A percentile compares a stretch with the other conserved stretches of the same genome.
Conservation (phyloP, 768 basidiomycete species). For the Kwoniella heveanensis region DNA sequence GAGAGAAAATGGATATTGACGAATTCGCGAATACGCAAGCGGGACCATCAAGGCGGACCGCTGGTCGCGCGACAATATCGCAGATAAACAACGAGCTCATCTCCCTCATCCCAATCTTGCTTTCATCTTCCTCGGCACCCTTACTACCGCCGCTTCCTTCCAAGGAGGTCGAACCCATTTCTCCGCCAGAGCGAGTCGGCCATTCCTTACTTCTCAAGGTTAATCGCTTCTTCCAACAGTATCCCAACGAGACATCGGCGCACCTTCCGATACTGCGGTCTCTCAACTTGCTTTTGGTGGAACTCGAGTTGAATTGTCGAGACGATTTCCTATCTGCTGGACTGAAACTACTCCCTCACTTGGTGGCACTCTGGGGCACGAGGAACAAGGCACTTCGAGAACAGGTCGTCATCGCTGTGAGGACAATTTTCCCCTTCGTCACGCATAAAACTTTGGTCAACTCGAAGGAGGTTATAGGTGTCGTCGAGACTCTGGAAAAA, state of each 20-base stretch:
- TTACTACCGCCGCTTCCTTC: slow-evolving; percentile 60
- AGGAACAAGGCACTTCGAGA: slow-evolving; percentile 79
- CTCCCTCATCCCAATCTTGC: slow-evolving; percentile 57
- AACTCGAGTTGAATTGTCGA: slow-evolving; percentile 75
- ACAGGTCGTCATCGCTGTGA: slow-evolving; percentile 72
- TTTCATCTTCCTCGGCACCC: slow-evolving; percentile 65
- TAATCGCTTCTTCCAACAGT: slow-evolving; percentile 66
- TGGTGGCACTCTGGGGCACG: slow-evolving; percentile 75
- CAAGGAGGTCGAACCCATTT: slow-evolving; percentile 14
- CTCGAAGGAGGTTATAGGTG: neutral
- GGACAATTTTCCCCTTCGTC: slow-evolving; percentile 72
- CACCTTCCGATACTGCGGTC: slow-evolving; percentile 73
- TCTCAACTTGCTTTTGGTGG: slow-evolving; percentile 69
- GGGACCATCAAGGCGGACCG: slow-evolving; percentile 30
- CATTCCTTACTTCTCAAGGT: slow-evolving; percentile 64
- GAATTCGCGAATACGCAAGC: slow-evolving; percentile 18
- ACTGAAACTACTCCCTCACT: slow-evolving; percentile 63
- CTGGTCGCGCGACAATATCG: slow-evolving; percentile 34
- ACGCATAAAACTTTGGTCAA: slow-evolving; percentile 50
- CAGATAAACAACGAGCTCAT: slow-evolving; percentile 73
- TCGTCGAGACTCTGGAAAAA: slow-evolving; percentile 31
- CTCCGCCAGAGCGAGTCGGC: slow-evolving; percentile 27
- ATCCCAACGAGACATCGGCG: slow-evolving; percentile 74
- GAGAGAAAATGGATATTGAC: slow-evolving; percentile 15
- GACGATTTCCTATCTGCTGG: slow-evolving; percentile 67